Evolutionary conservation across 371 early-diverging fungal genomes (phyloP).

Genomic region (Conidiobolus incongruus): DNA sequence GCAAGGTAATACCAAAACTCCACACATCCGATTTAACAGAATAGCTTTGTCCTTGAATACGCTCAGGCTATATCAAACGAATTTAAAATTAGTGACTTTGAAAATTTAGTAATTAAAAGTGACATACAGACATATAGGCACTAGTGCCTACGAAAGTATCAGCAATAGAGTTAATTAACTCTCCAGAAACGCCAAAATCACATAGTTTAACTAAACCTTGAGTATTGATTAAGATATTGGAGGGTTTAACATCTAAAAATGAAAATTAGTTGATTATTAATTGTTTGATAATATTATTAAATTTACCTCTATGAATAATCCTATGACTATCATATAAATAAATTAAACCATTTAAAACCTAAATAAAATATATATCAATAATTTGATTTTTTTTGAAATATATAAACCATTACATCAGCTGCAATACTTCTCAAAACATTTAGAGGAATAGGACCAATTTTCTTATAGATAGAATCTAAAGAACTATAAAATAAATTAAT

Average conservation of each 20-base stretch:
- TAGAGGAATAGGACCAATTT: constrained; percentile 47
- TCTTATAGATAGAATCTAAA: constrained; percentile 53
- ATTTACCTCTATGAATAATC: constrained; percentile 63
- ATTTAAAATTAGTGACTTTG: no score
- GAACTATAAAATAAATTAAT: constrained; percentile 20
- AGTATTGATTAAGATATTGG: constrained; percentile 57
- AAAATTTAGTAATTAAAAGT: no score
- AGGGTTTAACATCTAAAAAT: constrained; percentile 48
- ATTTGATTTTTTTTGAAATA: no score
- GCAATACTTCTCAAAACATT: constrained; percentile 54
- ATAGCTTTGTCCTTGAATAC: constrained; percentile 79
- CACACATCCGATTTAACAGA: constrained; percentile 87
- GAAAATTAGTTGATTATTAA: no score
- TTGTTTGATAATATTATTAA: no score
- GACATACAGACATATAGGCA: constrained; percentile 75
- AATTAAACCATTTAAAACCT: constrained; percentile 50
- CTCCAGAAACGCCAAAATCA: constrained; percentile 77
- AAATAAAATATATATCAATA: constrained; percentile 3
- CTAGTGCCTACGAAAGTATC: constrained; percentile 80
- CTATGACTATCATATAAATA: constrained; percentile 65
- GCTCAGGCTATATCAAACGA: constrained; percentile 84
- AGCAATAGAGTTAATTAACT: constrained; percentile 58
- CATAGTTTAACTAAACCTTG: constrained; percentile 68
- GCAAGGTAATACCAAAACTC: constrained; percentile 79
- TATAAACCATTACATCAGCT: constrained; percentile 24